phyloP scores from a whole-genome alignment of 257 asterid genomes.

The Solanum paucissectum region DNA sequence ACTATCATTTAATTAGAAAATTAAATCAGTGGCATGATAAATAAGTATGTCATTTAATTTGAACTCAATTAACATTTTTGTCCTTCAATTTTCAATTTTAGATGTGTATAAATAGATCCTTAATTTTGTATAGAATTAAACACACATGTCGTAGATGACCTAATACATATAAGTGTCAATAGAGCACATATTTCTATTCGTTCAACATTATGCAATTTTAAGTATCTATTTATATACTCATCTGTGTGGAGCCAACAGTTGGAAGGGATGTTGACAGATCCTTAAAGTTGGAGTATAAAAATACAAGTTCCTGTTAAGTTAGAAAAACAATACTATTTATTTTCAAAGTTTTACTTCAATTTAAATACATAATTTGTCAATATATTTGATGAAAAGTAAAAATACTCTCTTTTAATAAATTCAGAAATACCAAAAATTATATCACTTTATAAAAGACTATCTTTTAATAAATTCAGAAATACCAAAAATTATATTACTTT shows the following conservation, averaged over 20 bases:
- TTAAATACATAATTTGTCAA: neutral
- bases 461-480: too few species aligned
- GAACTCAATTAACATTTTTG: neutral
- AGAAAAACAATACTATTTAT: neutral
- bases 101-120: too few species aligned
- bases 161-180: too few species aligned
- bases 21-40: neutral
- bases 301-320: neutral
- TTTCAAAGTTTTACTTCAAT: neutral
- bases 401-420: neutral
- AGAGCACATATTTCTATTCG: too few species aligned
- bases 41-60: neutral
- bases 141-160: too few species aligned
- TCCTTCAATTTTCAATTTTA: too few species aligned
- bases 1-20: neutral
- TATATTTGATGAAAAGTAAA: neutral
- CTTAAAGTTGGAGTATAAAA: neutral
- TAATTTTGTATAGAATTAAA: too few species aligned
- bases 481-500: too few species aligned
- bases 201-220: too few species aligned
- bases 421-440: too few species aligned
- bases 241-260: too few species aligned
- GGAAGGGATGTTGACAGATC: too few species aligned
- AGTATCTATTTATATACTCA: neutral
- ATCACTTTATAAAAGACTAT: neutral